Conservation (phyloP, 352 stramenopile genomes). For the Phytopythium montanum region DNA sequence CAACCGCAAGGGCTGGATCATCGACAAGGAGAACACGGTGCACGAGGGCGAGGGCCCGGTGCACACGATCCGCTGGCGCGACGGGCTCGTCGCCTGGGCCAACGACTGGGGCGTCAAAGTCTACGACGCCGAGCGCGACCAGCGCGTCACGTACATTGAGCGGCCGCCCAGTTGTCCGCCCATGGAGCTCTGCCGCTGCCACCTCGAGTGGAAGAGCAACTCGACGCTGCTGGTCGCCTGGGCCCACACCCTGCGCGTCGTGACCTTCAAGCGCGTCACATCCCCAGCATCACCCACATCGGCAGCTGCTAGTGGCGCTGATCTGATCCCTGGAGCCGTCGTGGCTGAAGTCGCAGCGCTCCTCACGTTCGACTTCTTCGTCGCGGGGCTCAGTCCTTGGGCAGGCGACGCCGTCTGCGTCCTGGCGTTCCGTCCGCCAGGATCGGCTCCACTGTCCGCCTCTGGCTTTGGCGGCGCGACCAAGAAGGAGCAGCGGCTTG, state of each 20-base stretch:
- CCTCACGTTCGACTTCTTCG: slow-evolving; percentile 83
- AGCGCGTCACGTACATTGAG: slow-evolving; percentile 82
- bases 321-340: slow-evolving; percentile 24
- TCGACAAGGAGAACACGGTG: slow-evolving; percentile 83
- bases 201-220: slow-evolving; percentile 70
- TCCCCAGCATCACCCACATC: slow-evolving; percentile 33
- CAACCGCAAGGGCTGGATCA: slow-evolving; percentile 87
- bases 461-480: slow-evolving; percentile 19
- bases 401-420: slow-evolving; percentile 51
- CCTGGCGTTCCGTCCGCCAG: slow-evolving; percentile 66
- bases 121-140: slow-evolving; percentile 70
- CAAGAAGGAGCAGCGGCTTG: slow-evolving; percentile 34
- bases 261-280: slow-evolving; percentile 61
- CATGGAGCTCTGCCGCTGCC: slow-evolving; percentile 78
- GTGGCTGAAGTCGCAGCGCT: slow-evolving; percentile 68
- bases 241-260: slow-evolving; percentile 73
- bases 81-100: slow-evolving; percentile 74
- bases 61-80: slow-evolving; percentile 78
- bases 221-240: slow-evolving; percentile 66
- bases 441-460: slow-evolving; percentile 20
- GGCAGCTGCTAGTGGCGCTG: slow-evolving; percentile 16
- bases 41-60: slow-evolving; percentile 82
- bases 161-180: slow-evolving; percentile 71
- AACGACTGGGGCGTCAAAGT: slow-evolving; percentile 88
- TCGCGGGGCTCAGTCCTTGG: slow-evolving; percentile 74